Percentiles rank a stretch among this genome's conserved stretches.
Evolutionary conservation across 352 stramenopile species (phyloP).

Genomic region (Pythium dissimile): DNA sequence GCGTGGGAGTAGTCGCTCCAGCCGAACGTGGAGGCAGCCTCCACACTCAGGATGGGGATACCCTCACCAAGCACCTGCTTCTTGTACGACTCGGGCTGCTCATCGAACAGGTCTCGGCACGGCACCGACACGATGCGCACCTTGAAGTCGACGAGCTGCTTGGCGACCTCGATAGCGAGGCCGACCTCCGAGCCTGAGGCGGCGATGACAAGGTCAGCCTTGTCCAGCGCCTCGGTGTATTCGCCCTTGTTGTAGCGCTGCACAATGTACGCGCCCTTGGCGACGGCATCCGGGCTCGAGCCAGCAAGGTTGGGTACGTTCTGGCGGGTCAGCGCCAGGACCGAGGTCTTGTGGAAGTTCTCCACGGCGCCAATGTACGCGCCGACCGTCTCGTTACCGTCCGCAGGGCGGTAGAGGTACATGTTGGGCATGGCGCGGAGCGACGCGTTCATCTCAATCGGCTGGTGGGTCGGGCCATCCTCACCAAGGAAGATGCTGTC

Average conservation of each 20-base stretch:
- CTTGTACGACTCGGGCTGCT: conserved; percentile 96
- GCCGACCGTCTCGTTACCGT: conserved; percentile 98
- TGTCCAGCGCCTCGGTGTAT: conserved; percentile 61
- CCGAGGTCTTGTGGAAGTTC: conserved; percentile 84
- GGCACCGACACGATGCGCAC: conserved; percentile 97
- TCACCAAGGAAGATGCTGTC: conserved; percentile 99
- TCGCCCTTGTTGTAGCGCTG: conserved; percentile 77
- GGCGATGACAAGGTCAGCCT: conserved; percentile 91
- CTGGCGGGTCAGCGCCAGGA: conserved; percentile 93
- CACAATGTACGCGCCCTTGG: conserved; percentile 89
- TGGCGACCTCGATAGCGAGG: conserved; percentile 93
- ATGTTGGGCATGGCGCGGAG: conserved; percentile 98
- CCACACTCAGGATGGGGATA: conserved; percentile 94
- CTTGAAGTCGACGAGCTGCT: conserved; percentile 77
- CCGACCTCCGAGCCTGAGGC: conserved; percentile 95
- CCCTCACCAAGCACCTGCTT: conserved; percentile 92
- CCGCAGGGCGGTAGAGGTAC: conserved; percentile 95
- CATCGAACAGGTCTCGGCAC: conserved; percentile 97
- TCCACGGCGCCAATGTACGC: conserved; percentile 91
- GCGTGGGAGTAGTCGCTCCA: conserved; percentile 96
- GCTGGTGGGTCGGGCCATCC: conserved; percentile 99
- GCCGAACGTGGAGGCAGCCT: conserved; percentile 92
- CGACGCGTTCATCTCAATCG: conserved; percentile 97
- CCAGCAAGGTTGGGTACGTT: conserved; percentile 88
- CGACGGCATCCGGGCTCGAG: conserved; percentile 87